A percentile compares a stretch with the other conserved stretches of the same genome.
These are phyloP conservation scores for Rhizopogon roseolus DNA, from an alignment of 768 basidiomycete genomes.

Conservation along the genomic window DNA sequence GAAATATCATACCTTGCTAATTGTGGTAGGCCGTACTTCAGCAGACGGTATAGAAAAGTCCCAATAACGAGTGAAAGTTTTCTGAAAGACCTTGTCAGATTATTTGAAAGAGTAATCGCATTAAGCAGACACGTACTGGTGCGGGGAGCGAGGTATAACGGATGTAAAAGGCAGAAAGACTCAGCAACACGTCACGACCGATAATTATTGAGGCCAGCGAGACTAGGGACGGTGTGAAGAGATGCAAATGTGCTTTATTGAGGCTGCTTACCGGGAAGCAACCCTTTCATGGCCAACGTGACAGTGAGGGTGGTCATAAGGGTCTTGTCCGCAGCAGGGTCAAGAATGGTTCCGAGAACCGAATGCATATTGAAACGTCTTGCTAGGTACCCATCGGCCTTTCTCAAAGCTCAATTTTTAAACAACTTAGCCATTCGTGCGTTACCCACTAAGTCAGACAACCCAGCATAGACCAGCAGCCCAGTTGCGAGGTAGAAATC, in stretches of 20 bases:
- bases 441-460: constrained; percentile 79
- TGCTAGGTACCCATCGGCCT: constrained; percentile 93
- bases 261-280: constrained; percentile 69
- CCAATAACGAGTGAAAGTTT: constrained; percentile 93
- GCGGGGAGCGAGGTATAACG: constrained; percentile 85
- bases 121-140: constrained; percentile 47
- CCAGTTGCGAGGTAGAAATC: constrained; percentile 79
- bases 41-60: constrained; percentile 94
- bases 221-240: constrained; percentile 39
- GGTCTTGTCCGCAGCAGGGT: constrained; percentile 95
- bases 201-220: constrained; percentile 84
- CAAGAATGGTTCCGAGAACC: constrained; percentile 93
- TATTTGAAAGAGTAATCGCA: constrained; percentile 1
- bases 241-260: not conserved
- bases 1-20: constrained; percentile 68
- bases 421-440: constrained; percentile 5
- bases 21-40: constrained; percentile 88
- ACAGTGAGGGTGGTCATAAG: constrained; percentile 92
- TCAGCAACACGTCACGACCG: constrained; percentile 83
- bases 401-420: constrained; percentile 5
- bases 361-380: constrained; percentile 81
- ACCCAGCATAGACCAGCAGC: constrained; percentile 85
- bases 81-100: constrained; percentile 38
- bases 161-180: constrained; percentile 87
- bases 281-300: constrained; percentile 75